Evolutionary conservation across 192 early-diverging fungal species (phyloP), one percentile per base, ranked within the genome.

Genomic region (Spizellomyces sp.): DNA sequence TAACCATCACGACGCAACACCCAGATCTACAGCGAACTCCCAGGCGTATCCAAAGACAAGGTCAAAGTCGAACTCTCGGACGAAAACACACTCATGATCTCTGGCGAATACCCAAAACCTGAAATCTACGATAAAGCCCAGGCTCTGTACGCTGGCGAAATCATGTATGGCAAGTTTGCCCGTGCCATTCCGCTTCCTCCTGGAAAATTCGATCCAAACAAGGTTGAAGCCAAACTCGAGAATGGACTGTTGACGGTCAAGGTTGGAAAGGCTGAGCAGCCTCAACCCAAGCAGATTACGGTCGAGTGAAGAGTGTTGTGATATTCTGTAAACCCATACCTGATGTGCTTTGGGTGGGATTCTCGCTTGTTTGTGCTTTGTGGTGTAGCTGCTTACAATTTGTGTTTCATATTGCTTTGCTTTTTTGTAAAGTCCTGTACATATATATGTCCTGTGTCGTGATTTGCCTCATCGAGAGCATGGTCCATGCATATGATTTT

Each of bases 141-240:
- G 22, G n/a, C 12, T 12, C 4, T 61, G 2, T 17, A n/a, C 17
- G 14, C 17, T n/a, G 17, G n/a, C 15, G 59, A 61, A 4, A 61
- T 61, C 12, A 61, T 22, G 10, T 61, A 61, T 4, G 59, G 59
- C 59, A 61, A 61, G 22, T 61, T 61, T 36, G 12, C 12, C 2
- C 59, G 59, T 12, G 17, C n/a, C 59, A 27, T 61, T 14, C 59
- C 59, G n/a, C 22, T 61, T 12, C 59, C 59, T 36, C 12, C 36
- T 14, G 59, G 59, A n/a, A 12, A 22, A 61, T 61, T 61, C 59
- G 59, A 61, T 36, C 10, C 59, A 15, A 61, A 61, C 59, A 61
- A 61, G 22, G 22, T 61, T 36, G 59, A 61, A 36, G 59, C 59
- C 59, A 61, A 61, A 4, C 15, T 61, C n/a, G 59, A 61, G 2